These are phyloP conservation scores for Trichoderma gracile DNA, from an alignment of 2,329 filamentous ascomycete species.

Conservation along the genomic window DNA sequence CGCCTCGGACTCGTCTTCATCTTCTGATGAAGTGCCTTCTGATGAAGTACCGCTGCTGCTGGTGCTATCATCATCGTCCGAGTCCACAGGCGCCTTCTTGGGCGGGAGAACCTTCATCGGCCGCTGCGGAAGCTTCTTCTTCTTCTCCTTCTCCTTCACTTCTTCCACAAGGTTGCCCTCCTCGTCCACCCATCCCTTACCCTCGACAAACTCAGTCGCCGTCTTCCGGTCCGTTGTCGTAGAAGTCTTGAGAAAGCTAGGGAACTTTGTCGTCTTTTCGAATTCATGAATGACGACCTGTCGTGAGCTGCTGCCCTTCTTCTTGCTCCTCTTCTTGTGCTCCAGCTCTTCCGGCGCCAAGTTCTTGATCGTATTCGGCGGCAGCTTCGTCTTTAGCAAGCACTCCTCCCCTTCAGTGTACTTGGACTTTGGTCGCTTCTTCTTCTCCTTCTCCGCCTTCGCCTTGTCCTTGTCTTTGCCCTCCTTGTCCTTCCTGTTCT, in stretches of 20 bases:
- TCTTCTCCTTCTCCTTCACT: conserved; percentile 44
- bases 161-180: conserved; percentile 73
- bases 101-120: conserved; percentile 31
- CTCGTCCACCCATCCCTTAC: conserved; percentile 84
- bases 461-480: conserved; percentile 41
- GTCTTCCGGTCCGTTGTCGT: conserved; percentile 40
- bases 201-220: conserved; percentile 69
- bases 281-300: conserved; percentile 85
- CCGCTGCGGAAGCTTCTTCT: conserved; percentile 19
- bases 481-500: conserved; percentile 49
- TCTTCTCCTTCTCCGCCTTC: conserved; percentile 59
- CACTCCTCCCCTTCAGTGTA: conserved; percentile 81
- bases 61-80: conserved; percentile 41
- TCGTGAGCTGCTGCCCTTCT: conserved; percentile 47
- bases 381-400: conserved; percentile 78
- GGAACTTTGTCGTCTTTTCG: conserved; percentile 77
- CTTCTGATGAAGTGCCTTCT: conserved; percentile 33
- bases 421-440: conserved; percentile 67
- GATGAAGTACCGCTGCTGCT: conserved; percentile 45
- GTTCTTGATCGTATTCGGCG: conserved; percentile 49
- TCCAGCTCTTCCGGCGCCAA: conserved; percentile 43
- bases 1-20: conserved; percentile 37
- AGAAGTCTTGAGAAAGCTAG: conserved; percentile 70
- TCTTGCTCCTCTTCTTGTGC: conserved; percentile 63
- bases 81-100: conserved; percentile 30